Evolutionary conservation across 345 rosid genomes (phyloP), one percentile per base, ranked within the genome.

Genomic region (Angophora floribunda): DNA sequence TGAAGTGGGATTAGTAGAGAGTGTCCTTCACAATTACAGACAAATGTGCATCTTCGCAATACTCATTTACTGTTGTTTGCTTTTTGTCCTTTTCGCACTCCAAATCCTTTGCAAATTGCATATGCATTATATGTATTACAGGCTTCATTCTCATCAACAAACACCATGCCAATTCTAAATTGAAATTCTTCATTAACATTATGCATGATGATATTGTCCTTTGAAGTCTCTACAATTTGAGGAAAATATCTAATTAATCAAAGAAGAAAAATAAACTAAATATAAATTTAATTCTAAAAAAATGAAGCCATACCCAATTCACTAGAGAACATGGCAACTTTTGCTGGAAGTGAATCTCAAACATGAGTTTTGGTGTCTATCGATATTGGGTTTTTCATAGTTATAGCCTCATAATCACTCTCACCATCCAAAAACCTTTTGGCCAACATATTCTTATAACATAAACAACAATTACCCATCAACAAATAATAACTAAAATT

Each of bases 1-100:
- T 59, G 3, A 59, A 1, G 3, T 26, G 15, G 0, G 1, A 59
- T 59, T 59, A 0, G 1, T 26, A 1, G 15, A 26, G 1, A 59
- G 12, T 59, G 0, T 26, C 3, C 1, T 59, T 59, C 14, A 59
- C 5, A 59, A 28, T 59, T 59, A 59, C 0, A 26, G 26, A 12
- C 2, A 59, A 26, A 59, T 50, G 0, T 59, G 0, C 1, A 59
- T 59, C 0, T 59, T 59, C 3, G 1, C 7, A 59, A 59, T 26
- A 26, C 15, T 26, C 1, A 1, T 59, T 59, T 59, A 11, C 3
- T 59, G 2, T 59, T 59, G 1, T 59, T 59, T 1, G 3, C 0
- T 26, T 59, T 59, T 59, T 26, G 7, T 26, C 67, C 12, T 59
- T 59, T 59, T 26, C 67, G 6, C 4, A 12, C 32, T 26, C 1